Evolutionary conservation across 495 filamentous ascomycete species (phyloP).

Genomic region (Aspergillus sclerotioniger): DNA sequence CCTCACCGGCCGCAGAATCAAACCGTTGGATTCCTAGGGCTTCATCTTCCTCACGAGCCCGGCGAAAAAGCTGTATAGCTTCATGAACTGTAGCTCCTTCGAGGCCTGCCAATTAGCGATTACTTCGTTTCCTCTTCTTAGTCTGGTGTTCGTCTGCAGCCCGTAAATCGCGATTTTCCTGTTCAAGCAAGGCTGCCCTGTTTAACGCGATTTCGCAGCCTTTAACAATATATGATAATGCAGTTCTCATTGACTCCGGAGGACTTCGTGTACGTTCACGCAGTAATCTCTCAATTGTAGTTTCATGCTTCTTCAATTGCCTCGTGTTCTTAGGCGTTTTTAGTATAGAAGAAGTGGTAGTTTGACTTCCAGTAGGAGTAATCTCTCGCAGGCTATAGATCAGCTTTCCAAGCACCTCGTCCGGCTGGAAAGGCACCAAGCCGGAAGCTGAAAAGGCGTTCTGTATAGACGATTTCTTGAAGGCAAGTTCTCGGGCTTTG

Average conservation of each 20-base stretch:
- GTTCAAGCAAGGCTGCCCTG: neutral
- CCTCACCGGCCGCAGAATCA: no score
- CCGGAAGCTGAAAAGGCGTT: no score
- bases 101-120: neutral
- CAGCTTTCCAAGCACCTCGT: neutral
- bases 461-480: conserved; percentile 2
- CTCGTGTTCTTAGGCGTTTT: neutral
- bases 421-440: conserved; percentile 3
- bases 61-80: no score
- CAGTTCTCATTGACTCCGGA: no score
- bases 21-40: no score
- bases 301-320: no score
- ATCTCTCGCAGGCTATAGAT: neutral
- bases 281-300: no score
- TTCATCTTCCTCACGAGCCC: no score
- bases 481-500: neutral
- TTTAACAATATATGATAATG: no score
- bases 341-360: neutral
- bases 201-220: neutral
- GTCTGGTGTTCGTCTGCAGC: neutral
- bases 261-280: no score
- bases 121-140: no score
- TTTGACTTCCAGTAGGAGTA: neutral
- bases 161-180: neutral
- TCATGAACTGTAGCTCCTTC: neutral